Conservation (phyloP, 371 early-diverging fungal species). For the Basidiobolus meristosporus region DNA sequence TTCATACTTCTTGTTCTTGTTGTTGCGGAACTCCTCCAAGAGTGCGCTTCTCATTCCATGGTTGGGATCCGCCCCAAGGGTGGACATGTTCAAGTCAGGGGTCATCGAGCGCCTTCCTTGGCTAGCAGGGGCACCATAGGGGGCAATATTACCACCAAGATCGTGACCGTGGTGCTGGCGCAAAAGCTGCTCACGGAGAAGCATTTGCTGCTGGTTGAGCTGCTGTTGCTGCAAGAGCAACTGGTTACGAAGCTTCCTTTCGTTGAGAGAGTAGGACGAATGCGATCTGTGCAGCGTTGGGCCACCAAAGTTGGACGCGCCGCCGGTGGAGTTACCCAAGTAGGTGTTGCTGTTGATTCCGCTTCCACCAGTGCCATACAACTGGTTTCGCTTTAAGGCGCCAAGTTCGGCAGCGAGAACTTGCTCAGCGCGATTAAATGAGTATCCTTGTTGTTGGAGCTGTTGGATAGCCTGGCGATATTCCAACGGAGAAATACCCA, state of each 20-base stretch:
- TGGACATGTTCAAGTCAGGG: constrained; percentile 4
- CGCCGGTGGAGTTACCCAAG: no score
- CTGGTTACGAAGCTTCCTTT: constrained; percentile 30
- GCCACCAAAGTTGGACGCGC: no score
- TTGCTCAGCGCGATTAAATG: no score
- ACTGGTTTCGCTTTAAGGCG: no score
- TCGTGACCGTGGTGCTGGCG: constrained; percentile 19
- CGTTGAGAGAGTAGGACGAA: constrained; percentile 9
- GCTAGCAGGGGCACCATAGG: constrained; percentile 1
- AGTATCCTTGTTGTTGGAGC: no score
- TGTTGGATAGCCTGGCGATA: no score
- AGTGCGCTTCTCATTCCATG: constrained; percentile 56
- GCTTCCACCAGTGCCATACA: no score
- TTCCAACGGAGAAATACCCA: no score
- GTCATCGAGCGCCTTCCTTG: constrained; percentile 2
- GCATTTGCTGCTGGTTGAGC: constrained; percentile 19
- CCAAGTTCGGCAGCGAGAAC: no score
- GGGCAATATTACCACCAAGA: not conserved
- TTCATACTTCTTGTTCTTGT: constrained; percentile 85
- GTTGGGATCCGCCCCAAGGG: constrained; percentile 14
- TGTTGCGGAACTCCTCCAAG: constrained; percentile 86
- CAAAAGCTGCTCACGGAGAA: constrained; percentile 21
- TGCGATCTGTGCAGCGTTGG: no score
- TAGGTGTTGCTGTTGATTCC: no score
- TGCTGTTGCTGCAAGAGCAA: constrained; percentile 24